Conservation (phyloP, 495 filamentous ascomycete genomes). For the Trichocladium uniseriatum region DNA sequence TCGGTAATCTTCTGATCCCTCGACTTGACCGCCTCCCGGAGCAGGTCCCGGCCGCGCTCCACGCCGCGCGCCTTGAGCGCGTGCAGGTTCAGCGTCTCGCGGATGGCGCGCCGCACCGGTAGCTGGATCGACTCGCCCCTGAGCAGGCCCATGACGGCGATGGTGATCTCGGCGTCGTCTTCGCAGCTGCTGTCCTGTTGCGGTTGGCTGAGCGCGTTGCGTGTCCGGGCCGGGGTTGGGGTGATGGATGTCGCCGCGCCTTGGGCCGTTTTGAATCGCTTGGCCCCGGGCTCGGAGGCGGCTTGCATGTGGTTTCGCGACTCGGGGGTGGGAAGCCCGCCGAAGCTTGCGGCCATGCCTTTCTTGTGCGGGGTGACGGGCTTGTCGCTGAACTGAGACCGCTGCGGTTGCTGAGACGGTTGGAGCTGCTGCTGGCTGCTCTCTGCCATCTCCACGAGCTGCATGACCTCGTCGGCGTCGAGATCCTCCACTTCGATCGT, state of each 20-base stretch:
- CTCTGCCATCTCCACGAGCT: constrained; percentile 1
- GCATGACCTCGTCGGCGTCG: constrained; percentile 14
- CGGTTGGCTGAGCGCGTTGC: not conserved
- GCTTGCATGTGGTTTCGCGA: constrained; percentile 1
- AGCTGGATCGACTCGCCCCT: constrained; percentile 33
- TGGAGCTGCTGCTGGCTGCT: not conserved
- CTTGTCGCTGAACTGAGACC: constrained; percentile 19
- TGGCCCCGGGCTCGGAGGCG: not conserved
- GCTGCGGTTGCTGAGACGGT: constrained; percentile 15
- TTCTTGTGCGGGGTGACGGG: not conserved
- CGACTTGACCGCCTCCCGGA: constrained; percentile 48
- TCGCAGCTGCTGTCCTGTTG: not conserved
- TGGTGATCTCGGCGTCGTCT: constrained; percentile 41
- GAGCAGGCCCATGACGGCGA: constrained; percentile 43
- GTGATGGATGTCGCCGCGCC: constrained; percentile 24
- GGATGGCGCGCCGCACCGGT: constrained; percentile 34
- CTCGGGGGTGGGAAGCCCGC: constrained; percentile 1
- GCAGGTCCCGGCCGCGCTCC: constrained; percentile 51
- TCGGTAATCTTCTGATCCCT: constrained; percentile 51
- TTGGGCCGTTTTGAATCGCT: constrained; percentile 3
- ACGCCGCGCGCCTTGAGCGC: constrained; percentile 49
- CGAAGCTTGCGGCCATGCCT: not conserved
- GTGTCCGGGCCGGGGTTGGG: constrained; percentile 5
- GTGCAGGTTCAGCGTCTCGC: constrained; percentile 44
- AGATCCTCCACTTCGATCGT: not conserved